phyloP scores from a whole-genome alignment of 257 asterid species.

The Coffea eugenioides region DNA sequence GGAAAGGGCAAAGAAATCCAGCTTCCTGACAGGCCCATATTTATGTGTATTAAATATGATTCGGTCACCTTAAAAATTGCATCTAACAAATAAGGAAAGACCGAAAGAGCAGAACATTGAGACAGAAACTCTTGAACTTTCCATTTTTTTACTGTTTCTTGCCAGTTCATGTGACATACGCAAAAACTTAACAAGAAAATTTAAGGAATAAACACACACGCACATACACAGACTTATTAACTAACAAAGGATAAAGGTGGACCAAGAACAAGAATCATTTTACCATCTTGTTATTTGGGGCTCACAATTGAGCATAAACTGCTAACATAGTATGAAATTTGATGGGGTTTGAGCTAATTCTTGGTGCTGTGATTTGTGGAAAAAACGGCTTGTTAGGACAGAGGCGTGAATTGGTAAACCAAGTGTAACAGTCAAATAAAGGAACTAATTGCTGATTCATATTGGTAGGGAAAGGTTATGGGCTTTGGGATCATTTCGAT shows the following conservation, averaged over 20 bases:
- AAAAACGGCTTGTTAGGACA: neutral
- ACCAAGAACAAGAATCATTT: neutral
- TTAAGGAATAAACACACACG: neutral
- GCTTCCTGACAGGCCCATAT: constrained; percentile 31
- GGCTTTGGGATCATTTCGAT: neutral
- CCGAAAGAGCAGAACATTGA: constrained; percentile 15
- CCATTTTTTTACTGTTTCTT: constrained; percentile 23
- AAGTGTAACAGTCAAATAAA: neutral
- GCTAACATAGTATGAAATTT: neutral
- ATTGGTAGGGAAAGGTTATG: neutral
- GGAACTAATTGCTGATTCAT: neutral
- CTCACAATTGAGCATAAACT: neutral
- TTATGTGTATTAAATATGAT: constrained; percentile 26
- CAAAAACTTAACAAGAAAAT: constrained; percentile 14
- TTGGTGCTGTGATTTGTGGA: neutral
- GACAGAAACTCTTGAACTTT: constrained; percentile 25
- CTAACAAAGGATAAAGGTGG: constrained; percentile 2
- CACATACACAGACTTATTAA: neutral
- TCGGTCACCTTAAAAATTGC: constrained; percentile 36
- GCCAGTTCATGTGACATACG: constrained; percentile 42
- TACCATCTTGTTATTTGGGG: neutral
- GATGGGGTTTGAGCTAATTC: neutral
- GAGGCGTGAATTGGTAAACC: neutral
- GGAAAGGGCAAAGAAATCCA: constrained; percentile 25
- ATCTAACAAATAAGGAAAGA: constrained; percentile 21